A percentile compares a stretch with the other conserved stretches of the same genome.
Evolutionary conservation across 805 yeast species (phyloP).

Genomic region (Pichia eremophila): DNA sequence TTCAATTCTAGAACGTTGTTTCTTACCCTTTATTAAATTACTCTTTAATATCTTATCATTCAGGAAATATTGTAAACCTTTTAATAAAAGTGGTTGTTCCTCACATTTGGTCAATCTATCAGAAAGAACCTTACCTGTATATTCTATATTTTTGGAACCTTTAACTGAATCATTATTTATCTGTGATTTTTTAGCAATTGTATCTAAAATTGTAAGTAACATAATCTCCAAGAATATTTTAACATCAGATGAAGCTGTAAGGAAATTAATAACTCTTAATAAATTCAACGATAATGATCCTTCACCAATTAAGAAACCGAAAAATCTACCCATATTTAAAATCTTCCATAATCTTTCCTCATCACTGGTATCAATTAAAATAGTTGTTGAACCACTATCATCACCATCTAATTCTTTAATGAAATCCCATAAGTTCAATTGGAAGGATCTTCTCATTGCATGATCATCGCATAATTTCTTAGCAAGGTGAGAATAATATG

Average conservation of each 20-base stretch:
- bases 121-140: conserved; percentile 24
- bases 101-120: conserved; percentile 40
- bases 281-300: conserved; percentile 66
- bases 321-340: conserved; percentile 71
- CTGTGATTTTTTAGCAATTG: conserved; percentile 48
- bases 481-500: conserved; percentile 79
- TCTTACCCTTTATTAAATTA: conserved; percentile 41
- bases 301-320: conserved; percentile 66
- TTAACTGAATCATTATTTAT: conserved; percentile 32
- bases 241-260: conserved; percentile 53
- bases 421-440: conserved; percentile 83
- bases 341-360: conserved; percentile 48
- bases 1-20: conserved; percentile 45
- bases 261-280: conserved; percentile 62
- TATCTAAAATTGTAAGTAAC: conserved; percentile 57
- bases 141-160: conserved; percentile 29
- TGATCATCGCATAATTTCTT: conserved; percentile 68
- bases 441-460: conserved; percentile 71
- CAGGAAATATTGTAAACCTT: conserved; percentile 60
- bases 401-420: conserved; percentile 58
- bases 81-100: conserved; percentile 47
- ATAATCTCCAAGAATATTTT: conserved; percentile 65
- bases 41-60: conserved; percentile 37
- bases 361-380: conserved; percentile 40
- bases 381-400: conserved; percentile 19